Evolutionary conservation across 768 basidiomycete species (phyloP), one percentile per base, ranked within the genome.

Genomic region (Megacollybia marginata): DNA sequence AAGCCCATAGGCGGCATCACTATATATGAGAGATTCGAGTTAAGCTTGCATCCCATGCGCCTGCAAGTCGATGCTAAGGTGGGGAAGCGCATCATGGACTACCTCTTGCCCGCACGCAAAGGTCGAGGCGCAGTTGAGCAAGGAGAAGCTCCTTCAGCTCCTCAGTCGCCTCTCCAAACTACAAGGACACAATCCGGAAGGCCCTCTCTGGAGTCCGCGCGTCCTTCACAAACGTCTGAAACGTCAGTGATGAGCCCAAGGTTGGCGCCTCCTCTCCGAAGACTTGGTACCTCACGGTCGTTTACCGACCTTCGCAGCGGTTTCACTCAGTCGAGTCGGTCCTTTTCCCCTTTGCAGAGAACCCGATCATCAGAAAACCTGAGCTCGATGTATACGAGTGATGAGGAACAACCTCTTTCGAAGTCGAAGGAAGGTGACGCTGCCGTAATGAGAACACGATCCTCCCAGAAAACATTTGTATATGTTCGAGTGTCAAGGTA

Each of bases 1-100:
- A 28, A 28, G 23, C 89, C 92, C 13, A 92, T 97, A 19, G 94
- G 92, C 16, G 94, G 94, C 11, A 96, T 98, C 55, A 80, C 85
- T 1, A 89, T 96, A 54, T 85, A 92, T 62, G 84, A 92, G 62
- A 72, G 76, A 28, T 89, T 96, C 56, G 81, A 88, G 54, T 68
- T 95, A 33, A 77, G 80, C 23, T 70, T 96, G 38, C 92, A 94
- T 63, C 94, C 93, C 0, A 75, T 97, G 56, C 81, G 85, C 31
- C 73, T 96, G 7, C 89, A 92, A 55, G 74, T 97, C 45, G 94
- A 98, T 64, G 82, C 88, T 23, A 78, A 75, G 54, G 76, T 94
- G 28, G 92, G 91, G 9, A 75, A 76, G 16, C 74, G 81, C 49
- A 85, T 97, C 50, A 82, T 91, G 79, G 86, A 89, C 60, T 97